Base-by-base conservation (phyloP, 257 asterid genomes). In the Plantago ovata region DNA sequence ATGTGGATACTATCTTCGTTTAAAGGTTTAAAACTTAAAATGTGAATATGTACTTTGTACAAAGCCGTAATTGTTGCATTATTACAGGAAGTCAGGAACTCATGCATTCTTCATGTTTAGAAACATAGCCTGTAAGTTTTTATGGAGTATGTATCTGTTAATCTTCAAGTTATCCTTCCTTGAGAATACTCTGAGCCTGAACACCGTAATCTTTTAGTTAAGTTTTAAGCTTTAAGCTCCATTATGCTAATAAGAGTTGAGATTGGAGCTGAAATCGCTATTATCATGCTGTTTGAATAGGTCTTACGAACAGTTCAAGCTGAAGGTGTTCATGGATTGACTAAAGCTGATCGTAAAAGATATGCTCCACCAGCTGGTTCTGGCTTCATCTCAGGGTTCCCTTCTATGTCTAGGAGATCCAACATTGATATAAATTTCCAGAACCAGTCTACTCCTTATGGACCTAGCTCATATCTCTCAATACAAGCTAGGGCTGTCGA, bases 361-460 rank as follows among this genome's bases (percentile, higher is more conserved):
- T 92, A 80, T 53, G 79, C 90, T 65, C 98, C 96, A 55, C 95
- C 98, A 58, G 94, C 96, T 62, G 98, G 98, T 52, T 84, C 98
- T 16, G 98, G 98, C 62, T 92, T 88, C 79, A 82, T 92, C 73
- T 88, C 96, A 32, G 96, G 95, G 41, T 88, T 88, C 74, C 75
- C 85, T 57, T 79, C 98, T n/a, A 60, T 82, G 63, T 74, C 96
- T 32, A 78, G 83, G 60, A 82, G 91, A 75, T 77, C 90, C 14
- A 70, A 81, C 16, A 41, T 75, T 42, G 95, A 82, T 51, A 59
- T 71, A 41, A 81, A 66, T 67, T 72, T 72, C 56, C 69, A 86
- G 42, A 79, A 62, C 66, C 87, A 71, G 54, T 77, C 84, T 56
- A 66, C 76, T 67, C 71, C 90, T 13, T 92, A 75, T 60, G 95